These are phyloP conservation scores for Talaromyces atroroseus DNA, from an alignment of 2,329 filamentous ascomycete species.

Conservation along the genomic window DNA sequence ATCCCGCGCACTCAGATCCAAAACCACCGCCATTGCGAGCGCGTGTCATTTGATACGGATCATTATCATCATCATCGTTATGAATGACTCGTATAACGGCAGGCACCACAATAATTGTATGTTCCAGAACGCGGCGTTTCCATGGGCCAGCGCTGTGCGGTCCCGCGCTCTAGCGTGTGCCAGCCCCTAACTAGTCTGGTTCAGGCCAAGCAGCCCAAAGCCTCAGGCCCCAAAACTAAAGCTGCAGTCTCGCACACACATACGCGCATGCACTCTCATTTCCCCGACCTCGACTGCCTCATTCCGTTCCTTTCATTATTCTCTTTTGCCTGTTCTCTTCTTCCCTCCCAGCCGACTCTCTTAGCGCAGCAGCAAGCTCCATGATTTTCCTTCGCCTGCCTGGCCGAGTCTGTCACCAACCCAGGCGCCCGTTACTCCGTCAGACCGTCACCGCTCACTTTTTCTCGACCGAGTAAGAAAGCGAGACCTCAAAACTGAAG, in stretches of 20 bases:
- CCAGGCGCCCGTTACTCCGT: slow-evolving; percentile 8
- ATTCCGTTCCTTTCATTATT: not conserved
- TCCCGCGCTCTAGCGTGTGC: not conserved
- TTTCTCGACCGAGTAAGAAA: not conserved
- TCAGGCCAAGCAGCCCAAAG: slow-evolving; percentile 1
- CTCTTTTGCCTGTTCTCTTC: not conserved
- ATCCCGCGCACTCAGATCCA: too few relatives aligned
- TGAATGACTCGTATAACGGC: too few relatives aligned
- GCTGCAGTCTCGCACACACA: not conserved
- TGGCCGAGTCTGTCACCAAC: slow-evolving; percentile 7
- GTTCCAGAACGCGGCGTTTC: slow-evolving; percentile 1
- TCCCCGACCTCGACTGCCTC: not conserved
- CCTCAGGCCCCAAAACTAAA: slow-evolving; percentile 1
- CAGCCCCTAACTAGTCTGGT: not conserved
- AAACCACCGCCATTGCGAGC: too few relatives aligned
- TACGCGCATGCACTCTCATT: slow-evolving; percentile 13
- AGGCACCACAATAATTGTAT: too few relatives aligned
- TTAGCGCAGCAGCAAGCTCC: slow-evolving; percentile 7
- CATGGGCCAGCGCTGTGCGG: not conserved
- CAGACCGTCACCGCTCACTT: not conserved
- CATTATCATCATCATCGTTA: too few relatives aligned
- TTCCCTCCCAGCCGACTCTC: not conserved
- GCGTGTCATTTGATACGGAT: too few relatives aligned
- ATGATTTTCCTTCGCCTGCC: slow-evolving; percentile 10
- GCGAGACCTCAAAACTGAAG: not conserved